These are phyloP conservation scores for Galeopsis tetrahit DNA, from an alignment of 257 asterid species.

Conservation along the genomic window DNA sequence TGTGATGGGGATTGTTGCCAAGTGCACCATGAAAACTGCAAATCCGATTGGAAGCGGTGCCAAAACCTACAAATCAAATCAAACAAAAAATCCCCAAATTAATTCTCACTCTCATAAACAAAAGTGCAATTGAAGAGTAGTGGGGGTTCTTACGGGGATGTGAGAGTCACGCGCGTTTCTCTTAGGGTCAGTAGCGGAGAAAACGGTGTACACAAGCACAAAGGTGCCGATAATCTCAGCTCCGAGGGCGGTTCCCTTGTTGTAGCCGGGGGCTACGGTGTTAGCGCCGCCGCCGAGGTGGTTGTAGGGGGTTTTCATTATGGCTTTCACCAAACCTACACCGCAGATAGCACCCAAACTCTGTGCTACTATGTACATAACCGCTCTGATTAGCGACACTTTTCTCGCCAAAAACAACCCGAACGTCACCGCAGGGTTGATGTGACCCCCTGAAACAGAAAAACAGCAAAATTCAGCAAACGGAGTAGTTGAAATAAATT, in stretches of 20 bases:
- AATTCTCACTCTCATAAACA: not conserved
- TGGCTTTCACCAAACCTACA: conserved; percentile 87
- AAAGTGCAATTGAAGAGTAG: not conserved
- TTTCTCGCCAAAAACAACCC: conserved; percentile 86
- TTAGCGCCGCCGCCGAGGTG: conserved; percentile 80
- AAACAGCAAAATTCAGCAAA: not conserved
- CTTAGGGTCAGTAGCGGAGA: conserved; percentile 97
- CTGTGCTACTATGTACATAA: conserved; percentile 80
- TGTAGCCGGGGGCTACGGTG: conserved; percentile 63
- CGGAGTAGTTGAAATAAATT: not conserved
- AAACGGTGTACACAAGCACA: conserved; percentile 91
- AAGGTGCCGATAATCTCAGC: conserved; percentile 96
- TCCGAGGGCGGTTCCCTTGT: conserved; percentile 82
- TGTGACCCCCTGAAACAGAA: conserved; percentile 67
- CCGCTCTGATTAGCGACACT: conserved; percentile 81
- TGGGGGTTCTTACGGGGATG: conserved; percentile 65
- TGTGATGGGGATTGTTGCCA: conserved; percentile 93
- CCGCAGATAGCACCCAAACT: conserved; percentile 87
- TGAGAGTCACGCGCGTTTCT: conserved; percentile 97
- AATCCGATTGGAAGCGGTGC: conserved; percentile 97
- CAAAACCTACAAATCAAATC: conserved; percentile 62
- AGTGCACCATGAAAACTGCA: conserved; percentile 96
- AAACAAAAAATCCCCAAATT: not conserved
- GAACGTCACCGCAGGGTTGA: conserved; percentile 90
- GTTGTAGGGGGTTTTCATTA: conserved; percentile 72